phyloP scores from a whole-genome alignment of 208 protist genomes.

The Kentomonas sorsogonicus region DNA sequence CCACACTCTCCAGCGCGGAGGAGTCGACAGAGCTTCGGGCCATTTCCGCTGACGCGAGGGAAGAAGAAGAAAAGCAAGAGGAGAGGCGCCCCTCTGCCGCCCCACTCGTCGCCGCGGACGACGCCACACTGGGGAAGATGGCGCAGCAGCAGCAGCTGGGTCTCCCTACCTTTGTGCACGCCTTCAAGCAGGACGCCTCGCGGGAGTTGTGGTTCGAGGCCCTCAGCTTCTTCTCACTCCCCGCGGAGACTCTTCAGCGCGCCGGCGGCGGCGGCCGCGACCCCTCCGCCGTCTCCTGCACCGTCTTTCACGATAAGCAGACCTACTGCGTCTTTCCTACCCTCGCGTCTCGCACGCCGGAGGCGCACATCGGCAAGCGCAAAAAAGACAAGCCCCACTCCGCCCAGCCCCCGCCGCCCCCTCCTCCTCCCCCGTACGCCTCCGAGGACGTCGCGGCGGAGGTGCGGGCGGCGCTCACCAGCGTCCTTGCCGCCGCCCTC shows the following conservation, averaged over 20 bases:
- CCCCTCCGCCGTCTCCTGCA: constrained; percentile 25
- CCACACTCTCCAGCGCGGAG: no score
- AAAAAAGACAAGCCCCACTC: no score
- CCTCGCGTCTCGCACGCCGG: no score
- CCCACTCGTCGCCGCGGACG: no score
- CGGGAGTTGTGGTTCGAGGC: constrained; percentile 46
- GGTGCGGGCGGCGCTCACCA: constrained; percentile 37
- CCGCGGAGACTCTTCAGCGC: constrained; percentile 53
- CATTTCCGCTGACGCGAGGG: no score
- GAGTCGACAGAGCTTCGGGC: no score
- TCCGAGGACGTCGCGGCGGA: constrained; percentile 18
- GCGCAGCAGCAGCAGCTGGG: constrained; percentile 55
- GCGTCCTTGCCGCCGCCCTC: constrained; percentile 36
- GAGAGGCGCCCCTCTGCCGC: no score
- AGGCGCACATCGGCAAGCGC: no score
- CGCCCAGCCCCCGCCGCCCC: no score
- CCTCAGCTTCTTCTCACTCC: no score
- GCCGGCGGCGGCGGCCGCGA: constrained; percentile 11
- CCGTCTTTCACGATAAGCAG: constrained; percentile 27
- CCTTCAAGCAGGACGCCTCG: constrained; percentile 34
- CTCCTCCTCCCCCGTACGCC: no score
- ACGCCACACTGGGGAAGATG: constrained; percentile 8
- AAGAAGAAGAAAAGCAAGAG: no score
- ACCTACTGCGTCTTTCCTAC: constrained; percentile 53
- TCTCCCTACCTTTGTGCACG: constrained; percentile 47